These are phyloP conservation scores for Rhizomucor miehei DNA, from an alignment of 371 early-diverging fungal genomes.

Conservation along the genomic window DNA sequence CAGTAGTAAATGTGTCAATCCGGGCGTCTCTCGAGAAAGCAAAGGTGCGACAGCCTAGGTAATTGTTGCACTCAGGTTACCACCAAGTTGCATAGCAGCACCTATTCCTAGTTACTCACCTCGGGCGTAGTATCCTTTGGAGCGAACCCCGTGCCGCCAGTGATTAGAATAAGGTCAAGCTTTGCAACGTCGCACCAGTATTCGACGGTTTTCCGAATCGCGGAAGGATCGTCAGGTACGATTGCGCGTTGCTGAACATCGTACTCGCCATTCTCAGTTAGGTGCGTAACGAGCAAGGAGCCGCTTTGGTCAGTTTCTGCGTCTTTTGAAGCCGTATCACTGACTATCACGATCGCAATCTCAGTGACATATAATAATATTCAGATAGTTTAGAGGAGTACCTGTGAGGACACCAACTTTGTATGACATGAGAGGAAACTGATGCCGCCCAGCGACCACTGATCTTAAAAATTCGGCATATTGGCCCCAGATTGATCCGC, in stretches of 20 bases:
- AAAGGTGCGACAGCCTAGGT: constrained; percentile 71
- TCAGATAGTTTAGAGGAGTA: neutral
- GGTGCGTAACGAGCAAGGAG: constrained; percentile 43
- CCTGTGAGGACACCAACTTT: constrained; percentile 12
- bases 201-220: constrained; percentile 49
- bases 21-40: constrained; percentile 67
- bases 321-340: constrained; percentile 60
- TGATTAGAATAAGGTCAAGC: constrained; percentile 72
- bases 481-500: neutral
- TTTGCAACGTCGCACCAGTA: constrained; percentile 48
- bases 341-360: constrained; percentile 52
- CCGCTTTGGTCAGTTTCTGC: constrained; percentile 61
- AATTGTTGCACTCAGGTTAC: too few relatives aligned
- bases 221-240: constrained; percentile 52
- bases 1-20: constrained; percentile 77
- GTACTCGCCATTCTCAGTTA: constrained; percentile 31
- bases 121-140: constrained; percentile 87
- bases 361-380: too few relatives aligned
- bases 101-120: too few relatives aligned
- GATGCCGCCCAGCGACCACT: too few relatives aligned
- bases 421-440: constrained; percentile 1
- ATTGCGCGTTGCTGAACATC: constrained; percentile 29
- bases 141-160: constrained; percentile 95
- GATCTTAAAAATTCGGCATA: too few relatives aligned
- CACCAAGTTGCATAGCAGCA: too few relatives aligned